Percentiles rank a stretch among this genome's conserved stretches.
Conservation (phyloP, 345 rosid species). For the Populus nigra region DNA sequence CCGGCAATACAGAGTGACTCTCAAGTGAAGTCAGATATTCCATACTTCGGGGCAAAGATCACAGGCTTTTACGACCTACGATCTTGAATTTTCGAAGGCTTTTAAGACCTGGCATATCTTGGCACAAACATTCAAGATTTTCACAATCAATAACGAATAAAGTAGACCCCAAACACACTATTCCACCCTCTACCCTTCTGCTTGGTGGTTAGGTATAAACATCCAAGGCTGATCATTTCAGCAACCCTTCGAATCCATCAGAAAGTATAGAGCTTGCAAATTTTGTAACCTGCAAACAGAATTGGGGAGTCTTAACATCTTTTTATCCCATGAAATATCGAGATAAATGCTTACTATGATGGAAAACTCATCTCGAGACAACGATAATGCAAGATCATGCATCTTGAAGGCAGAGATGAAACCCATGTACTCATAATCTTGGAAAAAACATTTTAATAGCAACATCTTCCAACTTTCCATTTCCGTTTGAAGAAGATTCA, state of each 20-base stretch:
- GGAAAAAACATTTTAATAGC: too few species aligned
- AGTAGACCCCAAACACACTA: conserved; percentile 23
- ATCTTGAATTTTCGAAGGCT: conserved; percentile 15
- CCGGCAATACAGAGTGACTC: too few species aligned
- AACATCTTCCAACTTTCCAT: too few species aligned
- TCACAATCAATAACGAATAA: conserved; percentile 10
- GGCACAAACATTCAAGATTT: conserved; percentile 20
- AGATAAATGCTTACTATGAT: conserved; percentile 26
- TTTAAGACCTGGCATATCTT: conserved; percentile 10
- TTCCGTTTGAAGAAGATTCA: too few species aligned
- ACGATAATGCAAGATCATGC: conserved; percentile 10
- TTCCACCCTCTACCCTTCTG: conserved; percentile 13
- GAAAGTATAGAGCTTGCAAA: conserved; percentile 16
- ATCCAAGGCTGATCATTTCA: conserved; percentile 21
- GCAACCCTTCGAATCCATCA: conserved; percentile 11
- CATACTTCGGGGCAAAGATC: not conserved
- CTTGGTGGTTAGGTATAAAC: conserved; percentile 16
- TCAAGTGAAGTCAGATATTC: too few species aligned
- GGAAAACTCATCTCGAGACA: conserved; percentile 16
- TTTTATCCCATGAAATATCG: not conserved
- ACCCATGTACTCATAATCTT: too few species aligned
- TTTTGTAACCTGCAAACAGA: conserved; percentile 25
- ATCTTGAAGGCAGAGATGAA: not conserved
- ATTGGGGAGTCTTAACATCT: conserved; percentile 17
- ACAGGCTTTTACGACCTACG: not conserved